phyloP scores from a whole-genome alignment of 257 asterid genomes.

The Voacanga thouarsii region DNA sequence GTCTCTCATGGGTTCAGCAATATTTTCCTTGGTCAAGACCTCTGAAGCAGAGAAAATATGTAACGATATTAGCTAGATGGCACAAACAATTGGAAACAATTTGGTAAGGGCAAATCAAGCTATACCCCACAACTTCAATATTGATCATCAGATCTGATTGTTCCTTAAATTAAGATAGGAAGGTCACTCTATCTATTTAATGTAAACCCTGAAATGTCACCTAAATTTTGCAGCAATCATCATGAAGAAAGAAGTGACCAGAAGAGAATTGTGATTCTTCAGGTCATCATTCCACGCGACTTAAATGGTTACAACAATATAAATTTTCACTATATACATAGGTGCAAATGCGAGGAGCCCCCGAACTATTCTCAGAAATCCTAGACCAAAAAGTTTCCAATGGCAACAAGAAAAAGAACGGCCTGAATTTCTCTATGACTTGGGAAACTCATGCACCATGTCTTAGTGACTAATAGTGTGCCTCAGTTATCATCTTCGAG shows the following conservation, averaged over 20 bases:
- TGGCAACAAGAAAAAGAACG: background rate
- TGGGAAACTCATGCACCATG: background rate
- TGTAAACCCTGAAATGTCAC: background rate
- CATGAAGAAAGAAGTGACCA: background rate
- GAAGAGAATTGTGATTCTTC: background rate
- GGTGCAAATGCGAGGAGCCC: background rate
- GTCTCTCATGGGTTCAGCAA: constrained; percentile 94
- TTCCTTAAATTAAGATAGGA: background rate
- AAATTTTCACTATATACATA: background rate
- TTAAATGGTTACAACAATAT: background rate
- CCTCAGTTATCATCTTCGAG: too few species aligned
- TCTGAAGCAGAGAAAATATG: constrained; percentile 42
- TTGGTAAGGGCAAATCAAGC: background rate
- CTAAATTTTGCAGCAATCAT: background rate
- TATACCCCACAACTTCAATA: background rate
- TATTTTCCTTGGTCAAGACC: constrained; percentile 92
- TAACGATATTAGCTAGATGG: background rate
- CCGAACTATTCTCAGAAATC: background rate
- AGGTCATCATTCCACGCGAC: background rate
- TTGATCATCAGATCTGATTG: background rate
- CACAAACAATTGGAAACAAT: background rate
- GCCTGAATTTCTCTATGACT: background rate
- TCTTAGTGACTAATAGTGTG: background rate
- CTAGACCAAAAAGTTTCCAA: background rate
- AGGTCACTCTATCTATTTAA: background rate